Percentiles rank a stretch among this genome's conserved stretches.
Conservation (phyloP, 306 rosid species). For the Quercus aquifolioides region DNA sequence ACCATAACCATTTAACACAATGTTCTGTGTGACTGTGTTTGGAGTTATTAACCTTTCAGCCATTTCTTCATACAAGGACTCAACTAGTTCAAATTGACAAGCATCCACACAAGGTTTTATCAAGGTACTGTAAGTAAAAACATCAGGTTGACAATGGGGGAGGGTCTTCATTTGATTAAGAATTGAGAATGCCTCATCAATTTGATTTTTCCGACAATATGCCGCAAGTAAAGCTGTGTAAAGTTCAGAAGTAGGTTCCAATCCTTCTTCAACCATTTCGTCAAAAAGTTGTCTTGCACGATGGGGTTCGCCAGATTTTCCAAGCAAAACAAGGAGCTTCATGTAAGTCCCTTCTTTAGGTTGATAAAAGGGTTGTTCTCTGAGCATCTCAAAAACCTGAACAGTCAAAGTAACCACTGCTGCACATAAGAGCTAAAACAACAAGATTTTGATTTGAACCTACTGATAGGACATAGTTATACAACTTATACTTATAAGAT, state of each 20-base stretch:
- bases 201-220: slow-evolving; percentile 71
- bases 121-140: slow-evolving; percentile 80
- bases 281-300: slow-evolving; percentile 70
- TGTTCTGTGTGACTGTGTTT: slow-evolving; percentile 89
- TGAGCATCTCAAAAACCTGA: slow-evolving; percentile 91
- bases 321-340: slow-evolving; percentile 86
- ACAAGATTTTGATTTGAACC: not conserved
- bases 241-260: slow-evolving; percentile 66
- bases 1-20: slow-evolving; percentile 90
- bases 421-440: slow-evolving; percentile 3
- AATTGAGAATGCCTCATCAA: slow-evolving; percentile 60
- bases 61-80: slow-evolving; percentile 73
- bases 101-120: slow-evolving; percentile 78
- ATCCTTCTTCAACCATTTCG: slow-evolving; percentile 75
- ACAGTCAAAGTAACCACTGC: slow-evolving; percentile 7
- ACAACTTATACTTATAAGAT: not conserved
- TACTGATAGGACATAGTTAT: not conserved
- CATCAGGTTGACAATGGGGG: slow-evolving; percentile 89
- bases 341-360: slow-evolving; percentile 97
- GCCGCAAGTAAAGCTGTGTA: slow-evolving; percentile 87
- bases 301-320: slow-evolving; percentile 72
- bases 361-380: slow-evolving; percentile 77
- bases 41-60: slow-evolving; percentile 55
- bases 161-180: slow-evolving; percentile 81
- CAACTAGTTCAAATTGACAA: slow-evolving; percentile 68